These are phyloP conservation scores for Raffaelea albimanens DNA, from an alignment of 2,329 filamentous ascomycete genomes.

Conservation along the genomic window DNA sequence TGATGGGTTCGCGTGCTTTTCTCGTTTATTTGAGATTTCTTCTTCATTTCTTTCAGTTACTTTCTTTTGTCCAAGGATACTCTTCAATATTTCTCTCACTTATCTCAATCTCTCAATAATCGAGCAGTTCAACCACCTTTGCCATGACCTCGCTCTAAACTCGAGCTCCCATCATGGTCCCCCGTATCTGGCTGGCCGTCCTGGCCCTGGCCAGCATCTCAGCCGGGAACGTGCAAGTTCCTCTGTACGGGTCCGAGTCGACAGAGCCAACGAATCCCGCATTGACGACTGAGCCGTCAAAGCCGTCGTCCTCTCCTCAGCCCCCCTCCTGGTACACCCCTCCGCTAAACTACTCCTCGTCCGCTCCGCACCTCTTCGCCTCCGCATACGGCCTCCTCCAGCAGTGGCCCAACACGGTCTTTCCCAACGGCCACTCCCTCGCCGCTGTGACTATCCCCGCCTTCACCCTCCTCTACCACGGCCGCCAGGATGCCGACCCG, in stretches of 20 bases:
- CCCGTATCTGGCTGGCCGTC: too few species aligned
- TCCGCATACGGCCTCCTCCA: conserved; percentile 35
- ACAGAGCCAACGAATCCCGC: background rate
- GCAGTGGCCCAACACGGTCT: conserved; percentile 42
- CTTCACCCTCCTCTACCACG: conserved; percentile 40
- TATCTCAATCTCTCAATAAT: too few species aligned
- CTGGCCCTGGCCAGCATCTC: too few species aligned
- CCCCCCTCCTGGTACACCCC: background rate
- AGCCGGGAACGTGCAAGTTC: too few species aligned
- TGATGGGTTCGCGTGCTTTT: too few species aligned
- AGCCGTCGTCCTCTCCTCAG: background rate
- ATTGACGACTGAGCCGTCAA: background rate
- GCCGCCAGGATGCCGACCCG: conserved; percentile 17
- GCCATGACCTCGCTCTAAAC: too few species aligned
- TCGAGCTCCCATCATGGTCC: background rate
- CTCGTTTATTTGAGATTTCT: too few species aligned
- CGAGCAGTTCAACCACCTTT: too few species aligned
- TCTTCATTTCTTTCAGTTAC: too few species aligned
- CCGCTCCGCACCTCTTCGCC: conserved; percentile 37
- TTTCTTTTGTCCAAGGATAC: too few species aligned
- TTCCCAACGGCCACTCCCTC: conserved; percentile 38
- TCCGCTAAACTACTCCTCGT: conserved; percentile 34
- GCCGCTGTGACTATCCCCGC: conserved; percentile 34
- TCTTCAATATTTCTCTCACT: too few species aligned
- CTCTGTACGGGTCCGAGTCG: too few species aligned